These are phyloP conservation scores for Botryotinia calthae DNA, from an alignment of 2,329 filamentous ascomycete genomes.

Conservation along the genomic window DNA sequence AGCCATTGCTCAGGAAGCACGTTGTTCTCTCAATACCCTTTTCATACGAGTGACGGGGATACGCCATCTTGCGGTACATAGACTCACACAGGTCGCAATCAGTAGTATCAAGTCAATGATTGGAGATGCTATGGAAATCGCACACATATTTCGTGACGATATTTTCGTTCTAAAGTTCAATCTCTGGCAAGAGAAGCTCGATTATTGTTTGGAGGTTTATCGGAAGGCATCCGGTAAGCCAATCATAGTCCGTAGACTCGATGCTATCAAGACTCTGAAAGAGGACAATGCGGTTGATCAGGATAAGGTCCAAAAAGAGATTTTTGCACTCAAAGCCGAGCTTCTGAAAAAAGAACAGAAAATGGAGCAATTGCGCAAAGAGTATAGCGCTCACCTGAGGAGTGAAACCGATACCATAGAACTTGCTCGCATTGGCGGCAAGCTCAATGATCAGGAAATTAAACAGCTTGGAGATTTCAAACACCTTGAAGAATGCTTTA, in stretches of 20 bases:
- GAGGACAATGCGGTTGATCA: neutral
- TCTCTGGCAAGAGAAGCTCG: conserved; percentile 4
- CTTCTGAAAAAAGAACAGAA: neutral
- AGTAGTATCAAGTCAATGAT: conserved; percentile 19
- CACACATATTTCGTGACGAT: conserved; percentile 19
- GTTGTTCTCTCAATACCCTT: neutral
- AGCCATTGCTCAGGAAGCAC: conserved; percentile 18
- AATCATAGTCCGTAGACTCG: neutral
- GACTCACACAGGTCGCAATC: conserved; percentile 21
- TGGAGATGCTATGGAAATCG: conserved; percentile 18
- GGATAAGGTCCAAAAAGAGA: neutral
- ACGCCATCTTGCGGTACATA: conserved; percentile 25
- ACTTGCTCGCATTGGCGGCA: neutral
- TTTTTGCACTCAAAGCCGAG: neutral
- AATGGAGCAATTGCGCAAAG: neutral
- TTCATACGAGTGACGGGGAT: conserved; percentile 20
- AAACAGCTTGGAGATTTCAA: neutral
- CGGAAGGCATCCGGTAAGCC: neutral
- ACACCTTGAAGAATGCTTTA: neutral
- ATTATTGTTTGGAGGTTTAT: neutral
- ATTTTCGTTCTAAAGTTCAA: neutral
- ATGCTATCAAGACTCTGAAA: neutral
- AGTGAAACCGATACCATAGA: neutral
- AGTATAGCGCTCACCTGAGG: neutral
- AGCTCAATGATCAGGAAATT: neutral